phyloP scores from a whole-genome alignment of 2,329 filamentous ascomycete species.

The Hypoxylon sp. region DNA sequence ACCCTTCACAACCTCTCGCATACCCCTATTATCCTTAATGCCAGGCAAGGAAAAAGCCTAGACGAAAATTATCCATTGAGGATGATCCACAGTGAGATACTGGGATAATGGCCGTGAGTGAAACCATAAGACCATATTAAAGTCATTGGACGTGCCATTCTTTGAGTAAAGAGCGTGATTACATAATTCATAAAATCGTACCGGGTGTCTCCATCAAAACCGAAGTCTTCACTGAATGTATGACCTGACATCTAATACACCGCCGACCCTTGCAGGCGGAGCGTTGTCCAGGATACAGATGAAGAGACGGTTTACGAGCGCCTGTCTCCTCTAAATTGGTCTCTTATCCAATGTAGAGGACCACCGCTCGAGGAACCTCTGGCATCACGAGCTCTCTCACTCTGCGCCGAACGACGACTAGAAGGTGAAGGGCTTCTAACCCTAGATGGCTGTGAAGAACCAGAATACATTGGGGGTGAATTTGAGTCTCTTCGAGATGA shows the following conservation, averaged over 20 bases:
- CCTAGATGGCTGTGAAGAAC: slow-evolving; percentile 44
- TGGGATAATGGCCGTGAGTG: background rate
- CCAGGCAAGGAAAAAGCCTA: background rate
- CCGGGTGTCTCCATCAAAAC: slow-evolving; percentile 5
- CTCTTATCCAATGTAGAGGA: slow-evolving; percentile 63
- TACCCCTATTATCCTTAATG: background rate
- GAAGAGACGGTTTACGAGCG: slow-evolving; percentile 21
- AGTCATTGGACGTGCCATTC: slow-evolving; percentile 2
- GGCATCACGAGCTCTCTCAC: slow-evolving; percentile 53
- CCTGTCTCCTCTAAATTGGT: slow-evolving; percentile 56
- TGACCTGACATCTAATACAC: slow-evolving; percentile 3
- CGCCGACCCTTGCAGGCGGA: background rate
- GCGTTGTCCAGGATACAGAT: background rate
- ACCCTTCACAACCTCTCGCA: background rate
- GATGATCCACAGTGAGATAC: background rate
- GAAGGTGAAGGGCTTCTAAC: slow-evolving; percentile 51
- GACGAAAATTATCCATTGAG: slow-evolving; percentile 8
- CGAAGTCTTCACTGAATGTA: slow-evolving; percentile 4
- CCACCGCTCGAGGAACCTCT: slow-evolving; percentile 57
- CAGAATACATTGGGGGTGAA: slow-evolving; percentile 48
- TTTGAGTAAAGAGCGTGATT: slow-evolving; percentile 27
- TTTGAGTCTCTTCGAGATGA: slow-evolving; percentile 47
- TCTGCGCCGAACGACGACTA: slow-evolving; percentile 47
- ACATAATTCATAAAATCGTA: slow-evolving; percentile 28
- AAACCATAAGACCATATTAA: slow-evolving; percentile 6